These are phyloP conservation scores for Aspergillus luchuensis DNA, from an alignment of 2,329 filamentous ascomycete genomes.

Conservation along the genomic window DNA sequence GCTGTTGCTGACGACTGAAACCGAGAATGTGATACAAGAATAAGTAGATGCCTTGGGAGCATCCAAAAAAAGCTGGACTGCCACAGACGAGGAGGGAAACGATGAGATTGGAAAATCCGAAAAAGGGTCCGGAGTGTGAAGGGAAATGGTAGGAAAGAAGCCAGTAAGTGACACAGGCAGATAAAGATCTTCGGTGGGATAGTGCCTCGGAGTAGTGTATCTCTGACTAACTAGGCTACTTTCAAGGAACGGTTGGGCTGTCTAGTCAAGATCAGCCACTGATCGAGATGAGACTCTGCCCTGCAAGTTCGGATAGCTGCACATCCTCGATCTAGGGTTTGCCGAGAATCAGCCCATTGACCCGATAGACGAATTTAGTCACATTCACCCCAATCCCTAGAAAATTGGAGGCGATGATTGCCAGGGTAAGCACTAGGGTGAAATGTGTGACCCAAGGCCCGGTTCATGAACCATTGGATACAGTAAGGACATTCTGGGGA, in stretches of 20 bases:
- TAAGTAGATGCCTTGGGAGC: constrained; percentile 9
- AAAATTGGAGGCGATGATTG: constrained; percentile 15
- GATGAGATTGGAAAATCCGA: not conserved
- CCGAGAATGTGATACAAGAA: constrained; percentile 17
- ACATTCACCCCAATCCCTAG: constrained; percentile 9
- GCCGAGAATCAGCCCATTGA: constrained; percentile 3
- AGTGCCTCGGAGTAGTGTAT: constrained; percentile 11
- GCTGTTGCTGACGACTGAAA: constrained; percentile 11
- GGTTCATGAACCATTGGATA: constrained; percentile 12
- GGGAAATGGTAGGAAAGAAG: constrained; percentile 7
- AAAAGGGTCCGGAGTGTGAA: constrained; percentile 4
- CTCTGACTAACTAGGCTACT: constrained; percentile 9
- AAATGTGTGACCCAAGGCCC: not conserved
- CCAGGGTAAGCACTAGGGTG: constrained; percentile 5
- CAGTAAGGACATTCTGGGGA: constrained; percentile 22
- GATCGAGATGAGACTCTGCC: constrained; percentile 14
- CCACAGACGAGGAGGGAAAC: constrained; percentile 12
- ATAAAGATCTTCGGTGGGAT: constrained; percentile 23
- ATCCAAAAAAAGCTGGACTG: constrained; percentile 5
- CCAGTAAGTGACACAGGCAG: constrained; percentile 14
- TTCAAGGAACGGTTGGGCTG: constrained; percentile 1
- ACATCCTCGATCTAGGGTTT: constrained; percentile 6
- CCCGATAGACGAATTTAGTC: constrained; percentile 11
- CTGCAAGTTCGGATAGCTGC: constrained; percentile 12
- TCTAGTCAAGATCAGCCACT: constrained; percentile 15